Evolutionary conservation across 1,284 basidiomycete genomes (phyloP), one percentile per base, ranked within the genome.

Genomic region (Irpex sp.): DNA sequence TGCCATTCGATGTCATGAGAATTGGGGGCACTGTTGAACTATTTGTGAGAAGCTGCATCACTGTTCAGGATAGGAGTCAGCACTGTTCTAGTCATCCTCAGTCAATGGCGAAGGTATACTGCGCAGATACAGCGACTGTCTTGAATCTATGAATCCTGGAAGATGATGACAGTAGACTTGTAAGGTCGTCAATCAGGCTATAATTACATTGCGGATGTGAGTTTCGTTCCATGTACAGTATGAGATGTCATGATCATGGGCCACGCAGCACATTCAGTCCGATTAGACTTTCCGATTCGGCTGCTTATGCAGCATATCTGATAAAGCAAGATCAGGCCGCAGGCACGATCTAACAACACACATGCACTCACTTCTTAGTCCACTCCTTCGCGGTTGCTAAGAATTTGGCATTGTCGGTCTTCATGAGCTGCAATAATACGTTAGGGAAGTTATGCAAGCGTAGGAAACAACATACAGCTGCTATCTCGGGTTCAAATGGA

Each of bases 401-500:
- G 76, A 93, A 93, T 74, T 85, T 89, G 54, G 78, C 69, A 70
- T 85, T 85, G 70, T 93, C 88, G 66, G 85, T 85, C 81, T 91
- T 92, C 69, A 93, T 72, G 63, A 86, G 73, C 91, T 93, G 69
- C 21, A 36, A 47, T 44, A 52, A 62, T 60, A 51, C 26, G 56
- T n/a, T 59, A 52, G 49, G 19, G 19, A 9, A 54, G 40, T n/a
- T 36, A 4, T 36, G 9, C 9, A 19, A 44, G 11, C 2, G 6
- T 21, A 47, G 15, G 40, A 37, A 26, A 19, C 4, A 57, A 75
- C 85, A 63, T 73, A 93, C 89, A 40, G 86, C 86, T 55, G 92
- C 91, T 68, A 93, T 91, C 1, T 92, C 90, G 38, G 92, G 88
- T 70, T 92, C 93, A 68, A 94, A 94, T 0, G 94, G 94, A 75